Conservation (phyloP, 176 grass and related monocot species). For the Carex myosuroides region DNA sequence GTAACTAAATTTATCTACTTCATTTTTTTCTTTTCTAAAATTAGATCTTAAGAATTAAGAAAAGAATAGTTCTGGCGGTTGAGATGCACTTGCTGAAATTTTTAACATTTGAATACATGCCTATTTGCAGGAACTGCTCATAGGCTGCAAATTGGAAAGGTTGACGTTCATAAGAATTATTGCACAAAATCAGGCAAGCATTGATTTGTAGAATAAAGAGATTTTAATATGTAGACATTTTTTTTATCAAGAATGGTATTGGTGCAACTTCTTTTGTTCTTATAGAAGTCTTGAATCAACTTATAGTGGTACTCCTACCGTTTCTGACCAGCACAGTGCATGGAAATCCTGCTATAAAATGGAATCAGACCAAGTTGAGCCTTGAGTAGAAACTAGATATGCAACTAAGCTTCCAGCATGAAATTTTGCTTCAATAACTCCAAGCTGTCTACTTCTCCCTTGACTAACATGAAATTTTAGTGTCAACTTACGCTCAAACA, state of each 20-base stretch:
- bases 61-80: not conserved
- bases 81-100: not conserved
- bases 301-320: not conserved
- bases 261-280: not conserved
- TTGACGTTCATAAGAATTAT: constrained; percentile 38
- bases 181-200: constrained; percentile 35
- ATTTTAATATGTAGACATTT: not conserved
- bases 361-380: not conserved
- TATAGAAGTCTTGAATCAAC: not conserved
- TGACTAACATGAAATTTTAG: not conserved
- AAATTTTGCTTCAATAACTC: not conserved
- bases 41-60: not conserved
- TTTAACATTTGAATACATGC: not conserved
- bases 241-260: not conserved
- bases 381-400: not conserved
- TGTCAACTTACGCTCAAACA: not conserved
- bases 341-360: not conserved
- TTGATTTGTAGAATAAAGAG: constrained; percentile 3
- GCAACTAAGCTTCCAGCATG: not conserved
- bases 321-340: not conserved
- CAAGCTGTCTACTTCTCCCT: not conserved
- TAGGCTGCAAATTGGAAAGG: constrained; percentile 28
- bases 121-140: constrained; percentile 33
- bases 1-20: not conserved
- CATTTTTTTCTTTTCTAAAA: not conserved